phyloP scores from a whole-genome alignment of 108 stramenopile genomes.

The Stephanodiscus minutulus region DNA sequence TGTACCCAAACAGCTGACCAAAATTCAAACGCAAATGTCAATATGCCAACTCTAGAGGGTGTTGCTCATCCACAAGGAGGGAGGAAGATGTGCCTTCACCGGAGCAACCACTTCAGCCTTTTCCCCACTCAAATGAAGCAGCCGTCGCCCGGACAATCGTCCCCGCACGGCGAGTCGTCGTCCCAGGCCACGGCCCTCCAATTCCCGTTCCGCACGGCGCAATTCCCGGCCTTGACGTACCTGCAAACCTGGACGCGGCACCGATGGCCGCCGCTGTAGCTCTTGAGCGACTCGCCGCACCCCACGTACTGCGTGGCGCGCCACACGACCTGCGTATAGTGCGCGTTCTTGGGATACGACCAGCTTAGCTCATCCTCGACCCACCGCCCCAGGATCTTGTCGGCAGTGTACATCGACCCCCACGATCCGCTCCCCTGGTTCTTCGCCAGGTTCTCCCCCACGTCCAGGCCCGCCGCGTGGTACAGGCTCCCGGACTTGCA shows the following conservation, averaged over 20 bases:
- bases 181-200: slow-evolving; percentile 31
- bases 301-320: slow-evolving; percentile 40
- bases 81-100: background rate
- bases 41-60: background rate
- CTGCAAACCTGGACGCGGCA: slow-evolving; percentile 43
- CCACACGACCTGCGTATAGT: slow-evolving; percentile 47
- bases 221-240: slow-evolving; percentile 38
- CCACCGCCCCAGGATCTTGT: slow-evolving; percentile 32
- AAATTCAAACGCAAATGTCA: too few relatives aligned
- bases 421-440: slow-evolving; percentile 25
- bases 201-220: slow-evolving; percentile 36
- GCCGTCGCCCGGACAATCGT: background rate
- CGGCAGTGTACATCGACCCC: slow-evolving; percentile 15
- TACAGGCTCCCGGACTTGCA: slow-evolving; percentile 4
- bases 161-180: slow-evolving; percentile 16
- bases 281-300: slow-evolving; percentile 28
- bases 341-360: slow-evolving; percentile 26
- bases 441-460: slow-evolving; percentile 37
- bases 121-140: slow-evolving; percentile 3
- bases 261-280: background rate
- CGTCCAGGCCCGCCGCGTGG: slow-evolving; percentile 15
- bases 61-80: too few relatives aligned
- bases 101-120: background rate
- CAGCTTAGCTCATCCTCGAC: slow-evolving; percentile 24
- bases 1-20: background rate